phyloP scores from a whole-genome alignment of 2,329 filamentous ascomycete genomes.

The Bipolaris victoriae region DNA sequence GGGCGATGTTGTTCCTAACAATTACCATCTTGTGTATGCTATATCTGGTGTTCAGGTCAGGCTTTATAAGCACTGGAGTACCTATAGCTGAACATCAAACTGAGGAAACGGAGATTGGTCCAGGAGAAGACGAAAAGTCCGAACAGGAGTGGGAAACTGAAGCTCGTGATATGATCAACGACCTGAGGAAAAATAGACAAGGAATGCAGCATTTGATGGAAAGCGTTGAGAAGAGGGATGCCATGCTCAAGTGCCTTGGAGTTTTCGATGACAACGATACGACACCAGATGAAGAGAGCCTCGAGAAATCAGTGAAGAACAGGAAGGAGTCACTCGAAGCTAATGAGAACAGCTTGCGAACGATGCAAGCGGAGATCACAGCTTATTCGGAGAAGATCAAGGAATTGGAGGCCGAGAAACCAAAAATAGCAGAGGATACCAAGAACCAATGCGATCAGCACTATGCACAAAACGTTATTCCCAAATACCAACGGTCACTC shows the following conservation, averaged over 20 bases:
- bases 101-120: too few species aligned
- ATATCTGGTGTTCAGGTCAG: background rate
- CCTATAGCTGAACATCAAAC: background rate
- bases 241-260: slow-evolving; percentile 2
- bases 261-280: background rate
- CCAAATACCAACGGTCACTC: background rate
- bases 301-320: background rate
- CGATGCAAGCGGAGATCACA: background rate
- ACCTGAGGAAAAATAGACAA: background rate
- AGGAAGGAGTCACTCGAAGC: background rate
- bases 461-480: background rate
- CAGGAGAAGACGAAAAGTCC: background rate
- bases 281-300: background rate
- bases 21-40: background rate
- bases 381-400: background rate
- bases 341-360: background rate
- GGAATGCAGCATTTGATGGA: background rate
- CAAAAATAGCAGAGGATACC: background rate
- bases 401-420: background rate
- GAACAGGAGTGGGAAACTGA: background rate
- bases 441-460: background rate
- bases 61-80: background rate
- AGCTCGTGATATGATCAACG: background rate
- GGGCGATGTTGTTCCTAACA: background rate
- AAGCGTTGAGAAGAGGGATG: background rate